Conservation (phyloP, 108 stramenopile species). For the Nitzschia sp. region DNA sequence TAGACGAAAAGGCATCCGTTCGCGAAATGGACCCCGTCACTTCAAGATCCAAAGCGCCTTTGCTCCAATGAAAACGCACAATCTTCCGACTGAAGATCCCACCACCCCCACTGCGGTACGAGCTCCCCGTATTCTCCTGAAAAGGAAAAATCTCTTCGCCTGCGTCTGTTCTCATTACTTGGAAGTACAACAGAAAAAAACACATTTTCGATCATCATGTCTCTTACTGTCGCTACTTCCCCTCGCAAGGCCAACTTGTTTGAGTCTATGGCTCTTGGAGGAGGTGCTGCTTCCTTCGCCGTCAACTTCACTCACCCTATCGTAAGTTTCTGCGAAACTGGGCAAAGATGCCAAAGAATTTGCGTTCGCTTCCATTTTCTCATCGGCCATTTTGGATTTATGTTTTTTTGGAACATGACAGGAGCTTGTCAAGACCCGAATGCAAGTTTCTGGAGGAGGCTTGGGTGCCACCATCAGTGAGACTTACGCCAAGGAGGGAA, state of each 20-base stretch:
- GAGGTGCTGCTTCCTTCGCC: slow-evolving; percentile 68
- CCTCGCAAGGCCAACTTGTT: slow-evolving; percentile 54
- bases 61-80: too few relatives aligned
- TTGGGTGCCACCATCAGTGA: slow-evolving; percentile 44
- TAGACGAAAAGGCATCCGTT: too few relatives aligned
- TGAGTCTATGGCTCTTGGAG: slow-evolving; percentile 80
- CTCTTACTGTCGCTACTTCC: slow-evolving; percentile 5
- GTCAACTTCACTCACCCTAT: slow-evolving; percentile 84
- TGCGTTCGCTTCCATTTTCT: background rate
- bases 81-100: too few relatives aligned
- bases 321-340: slow-evolving; percentile 24
- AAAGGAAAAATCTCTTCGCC: too few relatives aligned
- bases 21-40: too few relatives aligned
- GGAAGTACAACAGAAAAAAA: slow-evolving; percentile 2
- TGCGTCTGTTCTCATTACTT: too few relatives aligned
- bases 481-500: slow-evolving; percentile 67
- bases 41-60: too few relatives aligned
- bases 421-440: slow-evolving; percentile 90
- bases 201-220: background rate
- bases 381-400: background rate
- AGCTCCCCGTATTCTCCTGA: too few relatives aligned
- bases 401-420: background rate
- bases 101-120: too few relatives aligned
- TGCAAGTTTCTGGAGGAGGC: slow-evolving; percentile 80
- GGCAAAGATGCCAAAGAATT: background rate